These are phyloP conservation scores for Kodamaea nitidulidarum DNA, from an alignment of 805 yeast species.

Conservation along the genomic window DNA sequence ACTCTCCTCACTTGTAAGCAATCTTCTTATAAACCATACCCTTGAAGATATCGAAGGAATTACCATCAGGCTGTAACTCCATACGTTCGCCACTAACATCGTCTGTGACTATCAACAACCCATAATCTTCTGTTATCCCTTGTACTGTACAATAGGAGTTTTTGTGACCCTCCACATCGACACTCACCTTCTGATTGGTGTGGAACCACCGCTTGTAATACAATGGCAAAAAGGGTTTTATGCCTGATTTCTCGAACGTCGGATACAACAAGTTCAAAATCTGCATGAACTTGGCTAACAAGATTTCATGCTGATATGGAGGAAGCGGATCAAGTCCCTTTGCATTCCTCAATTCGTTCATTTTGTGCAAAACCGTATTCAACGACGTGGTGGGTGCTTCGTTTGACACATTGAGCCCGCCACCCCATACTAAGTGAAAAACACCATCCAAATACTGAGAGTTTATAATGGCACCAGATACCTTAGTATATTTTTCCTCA, in stretches of 20 bases:
- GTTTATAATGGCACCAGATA: conserved; percentile 82
- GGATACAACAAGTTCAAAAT: conserved; percentile 60
- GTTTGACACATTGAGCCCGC: conserved; percentile 80
- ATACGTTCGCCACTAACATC: conserved; percentile 45
- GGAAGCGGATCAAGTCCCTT: conserved; percentile 44
- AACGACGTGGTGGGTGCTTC: conserved; percentile 91
- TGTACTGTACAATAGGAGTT: conserved; percentile 49
- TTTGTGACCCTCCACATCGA: conserved; percentile 48
- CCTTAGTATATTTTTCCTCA: conserved; percentile 67
- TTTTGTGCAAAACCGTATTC: conserved; percentile 58
- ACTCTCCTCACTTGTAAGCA: not conserved
- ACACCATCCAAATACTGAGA: conserved; percentile 59
- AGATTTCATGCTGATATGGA: conserved; percentile 43
- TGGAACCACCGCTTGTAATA: conserved; percentile 91
- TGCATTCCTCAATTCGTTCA: conserved; percentile 50
- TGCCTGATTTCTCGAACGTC: conserved; percentile 61
- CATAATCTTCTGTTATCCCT: conserved; percentile 85
- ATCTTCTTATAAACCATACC: conserved; percentile 65
- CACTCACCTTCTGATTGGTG: conserved; percentile 55
- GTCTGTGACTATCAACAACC: conserved; percentile 75
- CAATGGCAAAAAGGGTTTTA: conserved; percentile 57
- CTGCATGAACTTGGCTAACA: conserved; percentile 66
- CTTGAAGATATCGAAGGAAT: conserved; percentile 90
- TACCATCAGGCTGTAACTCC: conserved; percentile 94
- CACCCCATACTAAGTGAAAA: conserved; percentile 73